Percentiles rank a stretch among this genome's conserved stretches.
phyloP scores from a whole-genome alignment of 1,139 yeast genomes.

The Blastobotrys buckinghamii region DNA sequence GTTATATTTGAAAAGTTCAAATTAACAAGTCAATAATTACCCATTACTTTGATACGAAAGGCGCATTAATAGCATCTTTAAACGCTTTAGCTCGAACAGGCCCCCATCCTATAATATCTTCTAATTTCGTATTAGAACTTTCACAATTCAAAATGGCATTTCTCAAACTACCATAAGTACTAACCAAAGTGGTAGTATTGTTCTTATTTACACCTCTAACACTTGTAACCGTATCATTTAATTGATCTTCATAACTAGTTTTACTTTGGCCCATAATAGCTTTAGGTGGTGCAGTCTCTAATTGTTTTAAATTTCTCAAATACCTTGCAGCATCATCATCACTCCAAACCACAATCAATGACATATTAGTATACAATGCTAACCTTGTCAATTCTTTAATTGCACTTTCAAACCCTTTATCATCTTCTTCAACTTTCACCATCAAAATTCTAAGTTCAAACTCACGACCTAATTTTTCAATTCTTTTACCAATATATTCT shows the following conservation, averaged over 20 bases:
- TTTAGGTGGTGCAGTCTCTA: conserved; percentile 31
- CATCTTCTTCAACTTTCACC: conserved; percentile 70
- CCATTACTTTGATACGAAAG: no score
- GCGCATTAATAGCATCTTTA: conserved; percentile 44
- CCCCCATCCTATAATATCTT: conserved; percentile 50
- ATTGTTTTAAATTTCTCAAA: conserved; percentile 36
- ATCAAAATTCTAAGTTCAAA: conserved; percentile 55
- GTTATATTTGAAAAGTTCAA: neutral
- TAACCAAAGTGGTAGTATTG: conserved; percentile 50
- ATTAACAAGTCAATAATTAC: neutral
- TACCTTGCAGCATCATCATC: conserved; percentile 85
- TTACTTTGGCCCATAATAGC: conserved; percentile 42
- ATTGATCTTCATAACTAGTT: conserved; percentile 44
- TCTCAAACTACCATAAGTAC: conserved; percentile 48
- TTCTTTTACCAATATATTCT: conserved; percentile 71
- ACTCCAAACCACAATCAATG: conserved; percentile 73
- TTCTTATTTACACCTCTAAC: conserved; percentile 53
- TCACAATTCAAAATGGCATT: conserved; percentile 40
- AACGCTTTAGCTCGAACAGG: conserved; percentile 45
- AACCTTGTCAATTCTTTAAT: conserved; percentile 55
- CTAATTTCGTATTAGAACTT: conserved; percentile 28
- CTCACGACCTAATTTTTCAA: conserved; percentile 49
- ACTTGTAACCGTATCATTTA: conserved; percentile 47
- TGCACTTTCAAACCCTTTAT: conserved; percentile 50
- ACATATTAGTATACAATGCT: conserved; percentile 60